Conservation (phyloP, 331 rosid genomes). For the Spiraea crenata region DNA sequence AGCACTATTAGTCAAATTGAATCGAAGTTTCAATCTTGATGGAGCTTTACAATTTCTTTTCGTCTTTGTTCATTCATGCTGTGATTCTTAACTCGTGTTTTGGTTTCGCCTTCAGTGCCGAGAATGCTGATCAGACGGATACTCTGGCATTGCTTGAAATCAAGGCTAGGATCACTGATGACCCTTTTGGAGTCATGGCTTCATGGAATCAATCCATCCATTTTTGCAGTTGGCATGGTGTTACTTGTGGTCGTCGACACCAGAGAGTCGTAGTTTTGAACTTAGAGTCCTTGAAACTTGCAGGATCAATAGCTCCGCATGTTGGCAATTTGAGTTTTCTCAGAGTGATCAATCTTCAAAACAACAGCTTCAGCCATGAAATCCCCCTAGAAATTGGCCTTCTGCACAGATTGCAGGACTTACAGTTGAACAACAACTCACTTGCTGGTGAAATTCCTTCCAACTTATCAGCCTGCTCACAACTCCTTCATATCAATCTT, state of each 20-base stretch:
- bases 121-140: background rate
- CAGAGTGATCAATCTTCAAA: background rate
- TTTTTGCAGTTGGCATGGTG: background rate
- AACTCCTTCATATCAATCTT: rapidly evolving
- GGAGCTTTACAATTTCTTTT: background rate
- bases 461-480: background rate
- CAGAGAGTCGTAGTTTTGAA: background rate
- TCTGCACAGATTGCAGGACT: background rate
- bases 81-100: background rate
- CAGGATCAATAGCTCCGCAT: constrained; percentile 1
- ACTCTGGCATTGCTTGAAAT: background rate
- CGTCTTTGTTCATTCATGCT: background rate
- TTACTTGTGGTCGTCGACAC: background rate
- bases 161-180: background rate
- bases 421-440: background rate
- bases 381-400: background rate
- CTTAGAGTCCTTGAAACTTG: background rate
- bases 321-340: background rate
- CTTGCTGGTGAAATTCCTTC: background rate
- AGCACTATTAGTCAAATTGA: no score
- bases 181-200: background rate
- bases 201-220: constrained; percentile 1
- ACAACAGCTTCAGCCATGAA: background rate
- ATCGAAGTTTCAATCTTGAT: background rate
- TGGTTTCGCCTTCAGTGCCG: background rate